These are phyloP conservation scores for Penicillium simplicissimum DNA, from an alignment of 495 filamentous ascomycete species.

Conservation along the genomic window DNA sequence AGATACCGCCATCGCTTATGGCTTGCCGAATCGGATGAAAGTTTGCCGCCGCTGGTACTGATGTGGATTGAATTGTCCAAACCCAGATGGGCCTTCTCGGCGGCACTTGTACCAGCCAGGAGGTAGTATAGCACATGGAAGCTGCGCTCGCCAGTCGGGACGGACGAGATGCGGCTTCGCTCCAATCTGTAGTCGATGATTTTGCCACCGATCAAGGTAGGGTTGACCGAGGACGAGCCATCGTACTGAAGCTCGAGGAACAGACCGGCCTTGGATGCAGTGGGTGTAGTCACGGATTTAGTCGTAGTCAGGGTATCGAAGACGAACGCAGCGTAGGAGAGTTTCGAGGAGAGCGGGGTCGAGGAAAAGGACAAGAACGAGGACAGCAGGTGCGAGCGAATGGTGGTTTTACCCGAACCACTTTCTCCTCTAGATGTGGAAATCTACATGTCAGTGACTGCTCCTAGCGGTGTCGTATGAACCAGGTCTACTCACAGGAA, in stretches of 20 bases:
- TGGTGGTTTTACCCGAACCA: constrained; percentile 91
- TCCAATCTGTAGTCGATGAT: constrained; percentile 91
- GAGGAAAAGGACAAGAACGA: constrained; percentile 83
- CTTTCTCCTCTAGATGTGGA: constrained; percentile 74
- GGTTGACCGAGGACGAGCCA: constrained; percentile 74
- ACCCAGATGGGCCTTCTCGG: constrained; percentile 87
- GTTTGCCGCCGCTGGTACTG: constrained; percentile 44
- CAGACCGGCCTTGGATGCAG: constrained; percentile 90
- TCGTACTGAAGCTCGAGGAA: constrained; percentile 97
- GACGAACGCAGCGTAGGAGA: constrained; percentile 89
- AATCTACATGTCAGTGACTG: constrained; percentile 10
- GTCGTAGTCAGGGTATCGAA: constrained; percentile 96
- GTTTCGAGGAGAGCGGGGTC: constrained; percentile 87
- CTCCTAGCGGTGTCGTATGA: not conserved
- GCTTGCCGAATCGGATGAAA: constrained; percentile 52
- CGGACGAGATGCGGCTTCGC: constrained; percentile 81
- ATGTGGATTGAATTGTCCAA: constrained; percentile 60
- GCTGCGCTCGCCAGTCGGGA: constrained; percentile 93
- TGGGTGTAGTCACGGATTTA: constrained; percentile 94
- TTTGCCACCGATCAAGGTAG: constrained; percentile 88
- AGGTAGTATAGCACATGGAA: constrained; percentile 97
- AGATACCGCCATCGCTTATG: constrained; percentile 92
- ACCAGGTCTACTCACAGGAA: constrained; percentile 71
- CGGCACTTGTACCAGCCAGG: constrained; percentile 83
- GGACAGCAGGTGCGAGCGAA: constrained; percentile 84